phyloP scores from a whole-genome alignment of 805 yeast genomes.

The Kodamaea sagamina region DNA sequence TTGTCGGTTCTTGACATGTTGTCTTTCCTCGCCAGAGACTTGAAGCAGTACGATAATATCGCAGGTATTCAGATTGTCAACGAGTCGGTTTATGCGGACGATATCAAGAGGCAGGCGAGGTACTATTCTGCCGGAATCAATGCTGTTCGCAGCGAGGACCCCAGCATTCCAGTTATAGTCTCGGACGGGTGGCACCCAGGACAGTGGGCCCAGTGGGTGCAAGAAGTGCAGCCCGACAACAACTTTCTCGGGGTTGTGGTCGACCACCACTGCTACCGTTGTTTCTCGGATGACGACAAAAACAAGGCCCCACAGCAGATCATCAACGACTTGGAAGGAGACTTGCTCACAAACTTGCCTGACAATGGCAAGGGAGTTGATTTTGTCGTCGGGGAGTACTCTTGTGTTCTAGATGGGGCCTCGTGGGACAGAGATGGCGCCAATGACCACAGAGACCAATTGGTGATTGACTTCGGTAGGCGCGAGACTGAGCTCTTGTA shows the following conservation, averaged over 20 bases:
- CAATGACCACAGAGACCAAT: constrained; percentile 45
- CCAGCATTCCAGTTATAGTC: constrained; percentile 66
- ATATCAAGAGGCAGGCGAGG: constrained; percentile 53
- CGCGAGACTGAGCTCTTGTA: constrained; percentile 51
- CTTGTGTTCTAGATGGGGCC: constrained; percentile 77
- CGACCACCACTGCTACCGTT: constrained; percentile 85
- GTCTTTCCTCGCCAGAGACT: constrained; percentile 62
- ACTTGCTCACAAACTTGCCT: constrained; percentile 51
- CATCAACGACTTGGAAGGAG: constrained; percentile 53
- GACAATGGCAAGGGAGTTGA: constrained; percentile 55
- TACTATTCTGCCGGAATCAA: constrained; percentile 69
- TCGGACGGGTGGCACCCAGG: constrained; percentile 95
- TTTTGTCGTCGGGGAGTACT: constrained; percentile 83
- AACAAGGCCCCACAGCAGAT: constrained; percentile 63
- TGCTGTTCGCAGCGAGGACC: constrained; percentile 57
- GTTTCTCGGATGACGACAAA: constrained; percentile 78
- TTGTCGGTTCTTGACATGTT: constrained; percentile 51
- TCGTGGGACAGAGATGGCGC: constrained; percentile 65
- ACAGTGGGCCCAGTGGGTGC: constrained; percentile 73
- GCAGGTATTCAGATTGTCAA: constrained; percentile 84
- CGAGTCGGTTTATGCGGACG: constrained; percentile 66
- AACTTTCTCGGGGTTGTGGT: constrained; percentile 62
- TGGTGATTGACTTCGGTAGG: constrained; percentile 64
- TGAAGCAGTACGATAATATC: constrained; percentile 61
- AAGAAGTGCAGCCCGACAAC: constrained; percentile 38